These are phyloP conservation scores for Allantophomopsis cytisporea DNA, from an alignment of 2,329 filamentous ascomycete species.

Conservation along the genomic window DNA sequence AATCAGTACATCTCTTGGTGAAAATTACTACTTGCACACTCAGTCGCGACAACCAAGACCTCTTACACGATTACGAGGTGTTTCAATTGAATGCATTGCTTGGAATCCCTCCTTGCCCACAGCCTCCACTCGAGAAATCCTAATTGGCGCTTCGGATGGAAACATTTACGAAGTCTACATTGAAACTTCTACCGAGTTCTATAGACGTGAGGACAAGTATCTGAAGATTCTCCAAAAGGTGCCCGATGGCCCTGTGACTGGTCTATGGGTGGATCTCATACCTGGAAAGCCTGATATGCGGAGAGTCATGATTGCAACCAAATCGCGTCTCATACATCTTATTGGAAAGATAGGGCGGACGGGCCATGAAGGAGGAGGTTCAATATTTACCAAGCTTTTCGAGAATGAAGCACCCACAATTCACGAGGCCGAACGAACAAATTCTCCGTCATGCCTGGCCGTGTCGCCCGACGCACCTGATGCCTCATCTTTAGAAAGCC, in stretches of 20 bases:
- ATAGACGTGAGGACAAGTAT: constrained; percentile 88
- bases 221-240: constrained; percentile 73
- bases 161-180: constrained; percentile 93
- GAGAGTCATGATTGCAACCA: constrained; percentile 69
- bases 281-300: constrained; percentile 56
- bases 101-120: constrained; percentile 94
- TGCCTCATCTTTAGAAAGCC: constrained; percentile 36
- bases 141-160: constrained; percentile 84
- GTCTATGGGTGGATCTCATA: constrained; percentile 65
- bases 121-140: constrained; percentile 85
- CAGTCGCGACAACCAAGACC: constrained; percentile 81
- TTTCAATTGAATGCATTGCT: constrained; percentile 76
- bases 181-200: constrained; percentile 89
- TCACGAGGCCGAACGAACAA: constrained; percentile 50
- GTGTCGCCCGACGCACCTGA: constrained; percentile 64
- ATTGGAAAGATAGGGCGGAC: constrained; percentile 62
- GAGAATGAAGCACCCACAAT: constrained; percentile 70
- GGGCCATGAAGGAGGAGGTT: constrained; percentile 65
- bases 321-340: constrained; percentile 66
- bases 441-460: constrained; percentile 50
- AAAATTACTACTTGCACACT: constrained; percentile 96
- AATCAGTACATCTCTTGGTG: constrained; percentile 78
- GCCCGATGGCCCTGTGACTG: constrained; percentile 70
- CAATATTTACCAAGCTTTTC: constrained; percentile 78
- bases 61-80: constrained; percentile 70